Conservation (phyloP, 2,329 filamentous ascomycete genomes). For the Clarireedia homoeocarpa region DNA sequence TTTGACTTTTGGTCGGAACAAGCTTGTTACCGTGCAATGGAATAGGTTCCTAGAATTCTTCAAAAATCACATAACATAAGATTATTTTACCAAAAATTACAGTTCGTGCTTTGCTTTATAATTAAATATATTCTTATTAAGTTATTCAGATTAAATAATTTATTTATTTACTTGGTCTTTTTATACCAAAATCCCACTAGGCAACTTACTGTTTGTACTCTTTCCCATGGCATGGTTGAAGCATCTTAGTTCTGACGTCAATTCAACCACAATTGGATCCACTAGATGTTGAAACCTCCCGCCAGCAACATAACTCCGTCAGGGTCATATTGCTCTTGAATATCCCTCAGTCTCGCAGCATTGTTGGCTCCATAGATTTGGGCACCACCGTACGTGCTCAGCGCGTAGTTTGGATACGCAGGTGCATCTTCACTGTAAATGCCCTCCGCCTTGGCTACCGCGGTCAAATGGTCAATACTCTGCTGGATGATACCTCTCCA, state of each 20-base stretch:
- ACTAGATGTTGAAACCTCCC: conserved; percentile 13
- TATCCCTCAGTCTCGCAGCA: conserved; percentile 20
- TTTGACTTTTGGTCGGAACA: conserved; percentile 4
- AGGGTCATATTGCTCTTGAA: conserved; percentile 22
- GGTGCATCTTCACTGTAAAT: conserved; percentile 23
- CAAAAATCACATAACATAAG: neutral
- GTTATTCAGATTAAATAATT: neutral
- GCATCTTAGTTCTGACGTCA: too few species aligned
- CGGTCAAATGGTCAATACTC: conserved; percentile 21
- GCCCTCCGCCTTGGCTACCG: conserved; percentile 24
- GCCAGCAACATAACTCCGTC: conserved; percentile 23
- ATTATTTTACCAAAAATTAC: neutral
- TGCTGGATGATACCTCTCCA: conserved; percentile 24
- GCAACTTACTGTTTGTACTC: too few species aligned
- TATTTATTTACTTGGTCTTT: too few species aligned
- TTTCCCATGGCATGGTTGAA: too few species aligned
- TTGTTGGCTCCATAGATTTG: conserved; percentile 30
- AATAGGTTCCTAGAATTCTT: neutral
- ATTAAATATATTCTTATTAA: neutral
- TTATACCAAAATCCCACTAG: too few species aligned
- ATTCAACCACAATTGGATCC: too few species aligned
- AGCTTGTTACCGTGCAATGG: neutral
- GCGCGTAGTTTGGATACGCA: conserved; percentile 18
- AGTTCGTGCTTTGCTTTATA: neutral
- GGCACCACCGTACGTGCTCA: conserved; percentile 14